These are phyloP conservation scores for Pichia sp. DNA, from an alignment of 1,139 yeast genomes.

Conservation along the genomic window DNA sequence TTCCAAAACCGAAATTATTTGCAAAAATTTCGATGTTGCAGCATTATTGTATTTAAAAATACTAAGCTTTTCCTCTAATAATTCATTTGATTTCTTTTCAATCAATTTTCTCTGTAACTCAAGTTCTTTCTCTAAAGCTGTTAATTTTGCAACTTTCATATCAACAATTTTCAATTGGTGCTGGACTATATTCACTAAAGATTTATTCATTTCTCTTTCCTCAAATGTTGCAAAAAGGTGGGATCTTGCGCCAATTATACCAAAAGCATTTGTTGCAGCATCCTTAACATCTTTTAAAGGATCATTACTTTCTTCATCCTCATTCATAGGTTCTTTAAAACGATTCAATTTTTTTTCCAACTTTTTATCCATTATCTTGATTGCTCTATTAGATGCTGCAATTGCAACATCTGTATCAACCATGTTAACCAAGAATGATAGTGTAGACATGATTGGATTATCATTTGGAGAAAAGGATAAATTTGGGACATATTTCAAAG, in stretches of 20 bases:
- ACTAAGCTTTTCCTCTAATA: slow-evolving; percentile 72
- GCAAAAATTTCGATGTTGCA: slow-evolving; percentile 45
- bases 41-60: slow-evolving; percentile 55
- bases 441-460: slow-evolving; percentile 87
- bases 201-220: slow-evolving; percentile 68
- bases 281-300: slow-evolving; percentile 33
- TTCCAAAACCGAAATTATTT: slow-evolving; percentile 37
- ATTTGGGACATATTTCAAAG: slow-evolving; percentile 77
- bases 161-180: slow-evolving; percentile 72
- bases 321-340: slow-evolving; percentile 16
- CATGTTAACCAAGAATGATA: slow-evolving; percentile 77
- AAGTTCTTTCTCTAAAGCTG: slow-evolving; percentile 67
- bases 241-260: slow-evolving; percentile 73
- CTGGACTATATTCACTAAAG: slow-evolving; percentile 56
- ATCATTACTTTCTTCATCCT: slow-evolving; percentile 10
- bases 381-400: slow-evolving; percentile 69
- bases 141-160: slow-evolving; percentile 63
- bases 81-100: slow-evolving; percentile 73
- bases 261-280: slow-evolving; percentile 52
- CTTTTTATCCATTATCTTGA: slow-evolving; percentile 49
- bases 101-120: slow-evolving; percentile 74
- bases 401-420: slow-evolving; percentile 85
- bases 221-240: slow-evolving; percentile 78
- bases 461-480: slow-evolving; percentile 81
- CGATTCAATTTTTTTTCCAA: slow-evolving; percentile 36